These are phyloP conservation scores for Phaeophleospora eucalypticola DNA, from an alignment of 2,329 filamentous ascomycete genomes.

Conservation along the genomic window DNA sequence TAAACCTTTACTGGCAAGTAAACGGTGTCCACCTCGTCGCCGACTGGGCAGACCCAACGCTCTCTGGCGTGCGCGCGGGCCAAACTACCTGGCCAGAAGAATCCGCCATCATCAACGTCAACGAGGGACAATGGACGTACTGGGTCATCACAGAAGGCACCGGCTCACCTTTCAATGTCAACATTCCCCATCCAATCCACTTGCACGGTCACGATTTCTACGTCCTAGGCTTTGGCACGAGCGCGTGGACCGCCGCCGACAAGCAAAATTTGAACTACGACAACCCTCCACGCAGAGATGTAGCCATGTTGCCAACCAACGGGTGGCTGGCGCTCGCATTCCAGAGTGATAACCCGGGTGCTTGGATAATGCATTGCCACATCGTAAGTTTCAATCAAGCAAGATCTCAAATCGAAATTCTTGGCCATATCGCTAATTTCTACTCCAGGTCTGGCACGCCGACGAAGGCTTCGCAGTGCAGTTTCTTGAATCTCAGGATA, in stretches of 20 bases:
- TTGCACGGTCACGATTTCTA: constrained; percentile 33
- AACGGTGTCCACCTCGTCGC: constrained; percentile 43
- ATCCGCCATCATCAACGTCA: constrained; percentile 34
- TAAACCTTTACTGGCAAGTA: constrained; percentile 38
- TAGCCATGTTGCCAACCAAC: constrained; percentile 35
- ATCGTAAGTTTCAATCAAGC: constrained; percentile 28
- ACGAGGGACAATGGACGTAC: constrained; percentile 29
- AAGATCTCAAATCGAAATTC: neutral
- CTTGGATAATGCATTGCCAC: constrained; percentile 43
- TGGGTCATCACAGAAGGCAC: constrained; percentile 33
- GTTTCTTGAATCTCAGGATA: constrained; percentile 29
- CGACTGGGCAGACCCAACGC: constrained; percentile 43
- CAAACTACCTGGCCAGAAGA: constrained; percentile 32
- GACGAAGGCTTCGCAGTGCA: constrained; percentile 33
- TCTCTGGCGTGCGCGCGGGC: constrained; percentile 40
- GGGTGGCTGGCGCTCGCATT: constrained; percentile 42
- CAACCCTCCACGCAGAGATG: constrained; percentile 40
- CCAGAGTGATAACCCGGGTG: constrained; percentile 41
- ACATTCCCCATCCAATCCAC: constrained; percentile 33
- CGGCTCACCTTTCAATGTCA: constrained; percentile 26
- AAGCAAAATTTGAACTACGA: constrained; percentile 28
- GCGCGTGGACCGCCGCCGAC: constrained; percentile 22
- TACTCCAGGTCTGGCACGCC: constrained; percentile 28
- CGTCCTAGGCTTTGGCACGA: constrained; percentile 27
- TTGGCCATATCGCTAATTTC: neutral